Base-by-base conservation (phyloP, 2,329 filamentous ascomycete species). In the Neonectria faginata region DNA sequence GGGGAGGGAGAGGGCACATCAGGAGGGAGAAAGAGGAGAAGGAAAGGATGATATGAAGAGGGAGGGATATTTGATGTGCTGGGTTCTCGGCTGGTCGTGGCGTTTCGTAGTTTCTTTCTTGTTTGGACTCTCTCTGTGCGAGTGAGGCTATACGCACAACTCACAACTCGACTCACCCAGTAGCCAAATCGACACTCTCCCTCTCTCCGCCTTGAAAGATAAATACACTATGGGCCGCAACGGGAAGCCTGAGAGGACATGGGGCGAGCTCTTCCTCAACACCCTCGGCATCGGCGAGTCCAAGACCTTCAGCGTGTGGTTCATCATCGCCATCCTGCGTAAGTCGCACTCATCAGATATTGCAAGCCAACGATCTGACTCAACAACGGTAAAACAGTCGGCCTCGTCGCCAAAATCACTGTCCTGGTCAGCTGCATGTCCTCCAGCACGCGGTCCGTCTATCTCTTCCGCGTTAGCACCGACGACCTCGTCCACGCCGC, bases 401-500 rank as follows among this genome's bases (percentile, higher is more conserved):
- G 67, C 20, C 57, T 66, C 41, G 51, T 66, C 20, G 57, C 62
- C 25, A 66, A 67, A 51, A 51, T 67, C 47, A 56, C 58, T 20
- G 60, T 67, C 27, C 52, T 67, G 16, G 18, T 69, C 5, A 56
- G 62, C 14, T 64, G 67, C 54, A 55, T 64, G 36, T 44, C 65
- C 10, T 31, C 62, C n/a, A 39, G 22, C 25, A 67, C 62, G 1
- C 56, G 63, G 42, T 29, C 57, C n/a, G 44, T 69, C 16, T 67
- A 69, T 42, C 45, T 69, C 3, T 69, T 69, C 60, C 62, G 67
- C 18, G 57, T 67, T 10, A 67, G 62, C 54, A 33, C 62, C 31
- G 29, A 48, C 11, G 56, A 65, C 42, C 60, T 67, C 27, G 27
- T 67, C 54, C n/a, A 56, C 51, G 65, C 65, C 7, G 59, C 60